phyloP scores from a whole-genome alignment of 2,329 filamentous ascomycete species.

The Penicillium olsonii region DNA sequence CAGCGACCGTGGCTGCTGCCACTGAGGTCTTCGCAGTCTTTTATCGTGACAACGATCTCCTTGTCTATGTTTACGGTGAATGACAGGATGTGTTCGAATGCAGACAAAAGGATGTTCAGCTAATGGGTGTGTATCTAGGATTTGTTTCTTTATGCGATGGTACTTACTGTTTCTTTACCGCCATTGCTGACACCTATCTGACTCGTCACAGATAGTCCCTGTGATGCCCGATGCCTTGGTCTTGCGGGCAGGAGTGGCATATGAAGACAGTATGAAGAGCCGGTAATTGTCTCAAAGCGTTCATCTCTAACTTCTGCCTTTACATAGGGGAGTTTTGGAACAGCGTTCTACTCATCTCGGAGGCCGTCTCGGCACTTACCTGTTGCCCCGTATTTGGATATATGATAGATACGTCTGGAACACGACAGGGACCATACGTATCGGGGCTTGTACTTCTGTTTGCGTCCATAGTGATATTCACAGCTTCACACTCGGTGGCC shows the following conservation, averaged over 20 bases:
- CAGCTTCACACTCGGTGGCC: constrained; percentile 50
- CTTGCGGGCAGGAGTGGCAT: constrained; percentile 14
- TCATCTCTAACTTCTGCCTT: background rate
- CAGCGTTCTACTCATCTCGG: constrained; percentile 19
- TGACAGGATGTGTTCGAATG: background rate
- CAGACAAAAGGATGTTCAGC: background rate
- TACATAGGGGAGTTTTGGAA: constrained; percentile 21
- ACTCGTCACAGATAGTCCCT: constrained; percentile 17
- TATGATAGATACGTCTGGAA: constrained; percentile 12
- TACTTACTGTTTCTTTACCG: background rate
- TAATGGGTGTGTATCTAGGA: constrained; percentile 7
- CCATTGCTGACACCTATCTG: background rate
- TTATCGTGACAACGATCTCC: constrained; percentile 57
- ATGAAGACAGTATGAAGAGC: constrained; percentile 15
- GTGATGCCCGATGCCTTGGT: constrained; percentile 18
- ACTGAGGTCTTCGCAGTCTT: constrained; percentile 59
- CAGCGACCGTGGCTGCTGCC: constrained; percentile 29
- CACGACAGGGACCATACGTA: constrained; percentile 59
- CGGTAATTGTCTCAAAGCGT: background rate
- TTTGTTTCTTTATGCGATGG: constrained; percentile 22
- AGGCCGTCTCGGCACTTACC: constrained; percentile 16
- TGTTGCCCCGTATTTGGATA: constrained; percentile 21
- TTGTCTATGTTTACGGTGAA: constrained; percentile 18
- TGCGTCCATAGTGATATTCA: constrained; percentile 56
- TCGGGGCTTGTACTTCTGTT: constrained; percentile 54